Percentiles rank a stretch among this genome's conserved stretches.
Conservation (phyloP, 2,329 filamentous ascomycete species). For the Xylaria sp. region DNA sequence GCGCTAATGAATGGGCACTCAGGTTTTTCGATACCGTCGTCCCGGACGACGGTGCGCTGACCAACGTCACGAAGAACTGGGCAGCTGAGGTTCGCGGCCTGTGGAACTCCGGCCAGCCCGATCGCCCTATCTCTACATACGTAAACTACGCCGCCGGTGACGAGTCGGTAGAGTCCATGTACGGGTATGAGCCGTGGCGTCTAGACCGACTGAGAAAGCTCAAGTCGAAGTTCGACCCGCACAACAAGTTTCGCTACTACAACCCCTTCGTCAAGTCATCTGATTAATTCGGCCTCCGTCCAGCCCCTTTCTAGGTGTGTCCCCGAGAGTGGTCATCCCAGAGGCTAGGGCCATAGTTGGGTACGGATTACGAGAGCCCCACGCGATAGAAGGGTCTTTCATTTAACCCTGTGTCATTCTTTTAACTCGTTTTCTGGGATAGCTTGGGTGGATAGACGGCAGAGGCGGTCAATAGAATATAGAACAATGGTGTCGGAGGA, state of each 20-base stretch:
- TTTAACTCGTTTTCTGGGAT: too few relatives aligned
- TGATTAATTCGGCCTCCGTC: too few relatives aligned
- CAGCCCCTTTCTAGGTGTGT: too few relatives aligned
- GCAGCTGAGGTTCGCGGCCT: conserved; percentile 4
- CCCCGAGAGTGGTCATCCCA: too few relatives aligned
- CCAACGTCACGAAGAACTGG: conserved; percentile 7
- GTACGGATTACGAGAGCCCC: too few relatives aligned
- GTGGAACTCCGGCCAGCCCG: conserved; percentile 25
- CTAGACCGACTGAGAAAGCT: conserved; percentile 33
- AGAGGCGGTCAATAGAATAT: too few relatives aligned
- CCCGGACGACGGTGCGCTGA: background rate
- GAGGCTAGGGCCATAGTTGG: too few relatives aligned
- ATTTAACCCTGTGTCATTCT: too few relatives aligned
- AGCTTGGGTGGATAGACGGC: too few relatives aligned
- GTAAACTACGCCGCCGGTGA: conserved; percentile 31
- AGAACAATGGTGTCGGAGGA: too few relatives aligned
- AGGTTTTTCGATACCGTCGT: background rate
- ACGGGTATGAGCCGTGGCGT: conserved; percentile 36
- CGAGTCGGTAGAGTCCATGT: conserved; percentile 26
- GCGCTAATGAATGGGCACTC: background rate
- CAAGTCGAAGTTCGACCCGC: conserved; percentile 42
- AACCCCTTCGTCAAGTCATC: too few relatives aligned
- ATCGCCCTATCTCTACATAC: conserved; percentile 9
- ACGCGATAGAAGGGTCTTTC: too few relatives aligned
- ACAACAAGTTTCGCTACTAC: conserved; percentile 26